These are phyloP conservation scores for Polychaeton citri DNA, from an alignment of 2,329 filamentous ascomycete genomes.

Conservation along the genomic window DNA sequence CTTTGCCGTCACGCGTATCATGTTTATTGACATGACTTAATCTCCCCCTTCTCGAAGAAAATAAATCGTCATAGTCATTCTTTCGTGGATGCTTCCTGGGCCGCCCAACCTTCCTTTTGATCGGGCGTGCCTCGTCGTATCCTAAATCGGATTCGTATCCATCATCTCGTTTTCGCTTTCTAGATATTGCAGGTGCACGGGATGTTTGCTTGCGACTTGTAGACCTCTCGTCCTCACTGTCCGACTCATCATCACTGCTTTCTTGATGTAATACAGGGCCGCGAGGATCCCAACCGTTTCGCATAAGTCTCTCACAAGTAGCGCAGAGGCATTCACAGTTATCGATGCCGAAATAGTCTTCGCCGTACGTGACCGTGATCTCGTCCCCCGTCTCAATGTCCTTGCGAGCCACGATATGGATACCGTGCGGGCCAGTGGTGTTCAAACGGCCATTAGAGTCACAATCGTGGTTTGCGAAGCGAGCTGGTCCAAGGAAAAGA, in stretches of 20 bases:
- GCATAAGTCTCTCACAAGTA: slow-evolving; percentile 62
- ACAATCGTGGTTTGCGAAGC: slow-evolving; percentile 97
- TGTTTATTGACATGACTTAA: slow-evolving; percentile 5
- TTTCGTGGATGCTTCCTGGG: slow-evolving; percentile 2
- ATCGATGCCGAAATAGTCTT: slow-evolving; percentile 87
- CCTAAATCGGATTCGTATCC: slow-evolving; percentile 1
- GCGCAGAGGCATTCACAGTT: slow-evolving; percentile 91
- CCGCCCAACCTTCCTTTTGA: slow-evolving; percentile 2
- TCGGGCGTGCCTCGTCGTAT: slow-evolving; percentile 1
- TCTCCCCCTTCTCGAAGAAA: slow-evolving; percentile 1
- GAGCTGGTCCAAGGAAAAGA: slow-evolving; percentile 84
- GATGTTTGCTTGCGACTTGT: background rate
- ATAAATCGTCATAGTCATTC: slow-evolving; percentile 1
- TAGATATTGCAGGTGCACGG: slow-evolving; percentile 1
- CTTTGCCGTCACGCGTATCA: slow-evolving; percentile 3
- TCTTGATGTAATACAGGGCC: slow-evolving; percentile 19
- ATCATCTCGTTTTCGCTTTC: slow-evolving; percentile 11
- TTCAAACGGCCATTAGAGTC: slow-evolving; percentile 78
- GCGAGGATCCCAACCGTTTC: slow-evolving; percentile 67
- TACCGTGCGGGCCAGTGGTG: slow-evolving; percentile 71
- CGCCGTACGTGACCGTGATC: slow-evolving; percentile 91
- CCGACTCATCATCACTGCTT: slow-evolving; percentile 22
- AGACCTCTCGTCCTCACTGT: slow-evolving; percentile 15
- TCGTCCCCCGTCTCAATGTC: slow-evolving; percentile 82
- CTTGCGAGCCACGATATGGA: slow-evolving; percentile 75